Evolutionary conservation across 768 basidiomycete genomes (phyloP), one percentile per base, ranked within the genome.

Genomic region (Rhodotorula diobovata): DNA sequence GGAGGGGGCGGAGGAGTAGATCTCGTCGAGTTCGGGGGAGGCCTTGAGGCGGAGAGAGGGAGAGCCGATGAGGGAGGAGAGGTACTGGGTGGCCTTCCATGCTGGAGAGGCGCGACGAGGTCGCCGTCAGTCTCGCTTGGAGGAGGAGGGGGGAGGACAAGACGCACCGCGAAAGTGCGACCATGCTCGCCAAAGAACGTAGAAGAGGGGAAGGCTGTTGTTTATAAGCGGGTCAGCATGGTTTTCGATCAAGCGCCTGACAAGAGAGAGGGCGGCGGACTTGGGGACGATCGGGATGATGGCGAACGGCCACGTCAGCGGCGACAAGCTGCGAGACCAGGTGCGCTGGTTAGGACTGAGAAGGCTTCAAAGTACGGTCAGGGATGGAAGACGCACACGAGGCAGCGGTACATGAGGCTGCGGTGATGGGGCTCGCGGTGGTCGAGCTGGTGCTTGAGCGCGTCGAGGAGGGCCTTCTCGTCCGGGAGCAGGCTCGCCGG

Each of bases 121-220:
- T n/a, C n/a, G n/a, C n/a, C 39, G 16, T 34, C 4, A 30, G 32
- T 23, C 23, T 23, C 23, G 14, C 12, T 46, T 32, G 14, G 28
- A 18, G 15, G n/a, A 30, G n/a, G 21, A 14, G 21, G 2, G 14
- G 9, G 34, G 1, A 34, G 21, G 37, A 18, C 28, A 21, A 10
- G 11, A 39, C 37, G 25, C 58, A 59, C 58, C 35, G 50, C 57
- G 50, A 53, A 18, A 82, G 62, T 82, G 80, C 21, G 78, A 79
- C 77, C 78, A 81, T n/a, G 80, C 80, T 55, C 81, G 72, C 79
- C 80, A 82, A 6, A 81, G 75, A 41, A 81, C 80, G 78, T 80
- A 81, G 76, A 81, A 81, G 58, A 80, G 68, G 18, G 81, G 81
- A 37, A 71, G 63, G 48, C 68, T 67, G 63, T 25, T 15, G 34